A percentile compares a stretch with the other conserved stretches of the same genome.
Evolutionary conservation across 148 eudicot species (phyloP).

Genomic region (Rhododendron simsii): DNA sequence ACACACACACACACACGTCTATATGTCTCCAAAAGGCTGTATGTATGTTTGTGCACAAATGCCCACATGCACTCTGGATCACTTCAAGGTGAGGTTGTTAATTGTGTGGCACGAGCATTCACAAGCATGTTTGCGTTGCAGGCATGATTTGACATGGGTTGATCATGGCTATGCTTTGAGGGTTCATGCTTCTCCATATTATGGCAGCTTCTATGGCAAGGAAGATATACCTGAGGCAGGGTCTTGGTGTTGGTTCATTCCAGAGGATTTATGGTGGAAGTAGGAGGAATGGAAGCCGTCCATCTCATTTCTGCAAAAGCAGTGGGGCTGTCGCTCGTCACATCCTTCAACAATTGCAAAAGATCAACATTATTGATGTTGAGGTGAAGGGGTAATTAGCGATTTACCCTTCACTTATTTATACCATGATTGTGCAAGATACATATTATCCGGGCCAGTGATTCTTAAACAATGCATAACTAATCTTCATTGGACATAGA

Average conservation of each 20-base stretch:
- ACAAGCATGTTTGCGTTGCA: background rate
- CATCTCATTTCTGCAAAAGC: conserved; percentile 40
- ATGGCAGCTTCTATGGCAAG: conserved; percentile 40
- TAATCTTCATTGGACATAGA: too few species aligned
- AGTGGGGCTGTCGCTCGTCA: conserved; percentile 38
- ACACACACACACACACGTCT: too few species aligned
- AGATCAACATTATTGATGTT: conserved; percentile 30
- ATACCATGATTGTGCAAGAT: background rate
- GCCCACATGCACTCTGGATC: too few species aligned
- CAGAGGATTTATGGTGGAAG: conserved; percentile 37
- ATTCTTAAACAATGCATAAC: background rate
- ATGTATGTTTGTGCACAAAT: too few species aligned
- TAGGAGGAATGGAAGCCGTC: conserved; percentile 43
- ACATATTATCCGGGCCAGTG: background rate
- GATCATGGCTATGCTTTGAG: too few species aligned
- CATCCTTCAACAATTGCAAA: conserved; percentile 34
- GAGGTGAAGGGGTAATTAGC: conserved; percentile 33
- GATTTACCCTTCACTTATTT: background rate
- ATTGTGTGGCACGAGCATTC: too few species aligned
- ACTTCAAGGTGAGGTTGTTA: too few species aligned
- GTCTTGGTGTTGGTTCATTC: conserved; percentile 44
- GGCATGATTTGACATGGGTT: background rate
- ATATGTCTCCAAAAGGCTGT: too few species aligned
- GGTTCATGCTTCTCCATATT: background rate
- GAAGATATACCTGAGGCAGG: conserved; percentile 36